Evolutionary conservation across 2,329 filamentous ascomycete species (phyloP), one percentile per base, ranked within the genome.

Genomic region (Botrytis galanthina): DNA sequence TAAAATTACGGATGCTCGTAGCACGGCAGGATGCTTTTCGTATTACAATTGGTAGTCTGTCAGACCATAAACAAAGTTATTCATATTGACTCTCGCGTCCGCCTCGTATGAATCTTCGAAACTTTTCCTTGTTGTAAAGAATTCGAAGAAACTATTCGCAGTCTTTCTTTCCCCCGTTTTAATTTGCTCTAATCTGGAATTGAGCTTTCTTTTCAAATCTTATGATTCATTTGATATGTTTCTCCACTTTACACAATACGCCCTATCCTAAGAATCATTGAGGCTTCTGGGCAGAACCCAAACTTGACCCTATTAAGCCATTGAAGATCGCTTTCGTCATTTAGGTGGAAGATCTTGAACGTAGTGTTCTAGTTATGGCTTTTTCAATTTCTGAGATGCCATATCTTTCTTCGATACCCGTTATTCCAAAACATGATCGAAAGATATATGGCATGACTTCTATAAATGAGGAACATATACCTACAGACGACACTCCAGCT

Each of bases 1-100:
- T 57, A 57, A 72, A 35, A 72, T 72, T 72, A 64, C 44, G 46
- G 62, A 67, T 42, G 61, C 18, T 64, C 26, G 59, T 64, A 66
- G 44, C 37, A 37, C 57, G 44, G 44, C 42, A 39, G 51, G 32
- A 63, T 69, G n/a, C 48, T 22, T 57, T 42, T 37, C 20, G 48
- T 57, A 32, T 37, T 57, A 32, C n/a, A 37, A 29, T 18, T 69
- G 35, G 51, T 32, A 32, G 35, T 42, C 37, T 20, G 35, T 54
- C 26, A 42, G 35, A n/a, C 66, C 51, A 32, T 57, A 12, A 44
- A 16, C 35, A 57, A 29, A 37, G 29, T 42, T 57, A n/a, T 69
- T 69, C 35, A 57, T 68, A 54, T 57, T 32, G 10, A 32, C 37
- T 42, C 48, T 57, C 42, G 37, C 66, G 51, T 69, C 18, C 35